These are phyloP conservation scores for Aspergillus kassunensis DNA, from an alignment of 495 filamentous ascomycete genomes.

Conservation along the genomic window DNA sequence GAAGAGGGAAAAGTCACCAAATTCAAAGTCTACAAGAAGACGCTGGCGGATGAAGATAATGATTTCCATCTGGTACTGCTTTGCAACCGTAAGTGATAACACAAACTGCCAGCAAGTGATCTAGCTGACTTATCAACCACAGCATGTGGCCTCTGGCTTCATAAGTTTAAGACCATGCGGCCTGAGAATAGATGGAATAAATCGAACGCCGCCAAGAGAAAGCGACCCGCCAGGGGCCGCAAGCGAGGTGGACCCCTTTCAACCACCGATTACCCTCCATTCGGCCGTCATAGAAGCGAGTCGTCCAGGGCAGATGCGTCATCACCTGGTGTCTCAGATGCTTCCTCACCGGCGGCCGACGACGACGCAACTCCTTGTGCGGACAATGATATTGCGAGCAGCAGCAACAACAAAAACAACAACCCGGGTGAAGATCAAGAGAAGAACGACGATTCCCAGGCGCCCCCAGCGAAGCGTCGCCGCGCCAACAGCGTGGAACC, in stretches of 20 bases:
- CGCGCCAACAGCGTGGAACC: conserved; percentile 43
- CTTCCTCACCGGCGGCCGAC: conserved; percentile 38
- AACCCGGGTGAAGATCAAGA: conserved; percentile 20
- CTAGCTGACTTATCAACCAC: conserved; percentile 30
- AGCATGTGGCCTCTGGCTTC: conserved; percentile 89
- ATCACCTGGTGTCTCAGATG: conserved; percentile 41
- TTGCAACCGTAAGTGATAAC: conserved; percentile 73
- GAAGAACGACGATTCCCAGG: conserved; percentile 24
- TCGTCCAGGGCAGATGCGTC: conserved; percentile 30
- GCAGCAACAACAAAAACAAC: conserved; percentile 3
- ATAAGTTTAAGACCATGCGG: conserved; percentile 79
- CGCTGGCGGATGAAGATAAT: conserved; percentile 58
- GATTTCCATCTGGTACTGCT: conserved; percentile 67
- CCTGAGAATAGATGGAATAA: conserved; percentile 81
- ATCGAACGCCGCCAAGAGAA: conserved; percentile 28
- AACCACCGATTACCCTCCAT: conserved; percentile 23
- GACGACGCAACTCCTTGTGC: conserved; percentile 34
- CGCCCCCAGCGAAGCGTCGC: conserved; percentile 32
- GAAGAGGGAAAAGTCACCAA: conserved; percentile 52
- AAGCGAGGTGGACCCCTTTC: conserved; percentile 32
- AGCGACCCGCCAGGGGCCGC: conserved; percentile 35
- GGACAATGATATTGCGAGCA: conserved; percentile 20
- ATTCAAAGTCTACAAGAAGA: conserved; percentile 75
- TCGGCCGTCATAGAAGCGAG: conserved; percentile 31
- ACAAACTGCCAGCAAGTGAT: conserved; percentile 2